Base-by-base conservation (phyloP, 768 basidiomycete species). In the Baorangia bicolor region DNA sequence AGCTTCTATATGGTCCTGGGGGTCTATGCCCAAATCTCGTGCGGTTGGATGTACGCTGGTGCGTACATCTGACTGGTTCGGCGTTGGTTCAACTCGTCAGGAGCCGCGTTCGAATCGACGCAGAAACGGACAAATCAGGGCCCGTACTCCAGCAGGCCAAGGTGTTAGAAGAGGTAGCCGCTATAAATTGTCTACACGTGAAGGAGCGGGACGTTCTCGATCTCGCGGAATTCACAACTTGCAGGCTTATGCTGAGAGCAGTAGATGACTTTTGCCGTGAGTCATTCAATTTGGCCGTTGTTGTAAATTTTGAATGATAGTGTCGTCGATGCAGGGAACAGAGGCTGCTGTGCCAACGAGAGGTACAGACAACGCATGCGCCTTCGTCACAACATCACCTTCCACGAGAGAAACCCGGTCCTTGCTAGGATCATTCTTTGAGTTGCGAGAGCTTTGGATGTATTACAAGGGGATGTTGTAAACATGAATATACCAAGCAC, bases 121-220 rank as follows among this genome's bases (percentile, higher is more conserved):
- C 12, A n/a, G 45, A 39, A 33, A 25, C 18, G 23, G 39, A 16
- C 27, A 53, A 54, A 34, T 27, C 52, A n/a, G 55, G 16, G 28
- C 38, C 31, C 18, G 53, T 42, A 45, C 39, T n/a, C 31, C 45
- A 55, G 37, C 35, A 48, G 20, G 55, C 58, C 49, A 64, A 64
- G 40, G 69, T 71, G 31, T 77, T 86, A 51, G 61, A 67, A 40
- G 76, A 76, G 60, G 67, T 85, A 14, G 78, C 78, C 0, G 76
- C 81, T 28, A 81, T 85, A 57, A 80, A 84, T 61, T 86, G 84
- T 66, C 74, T 81, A 16, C 78, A 79, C 54, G 82, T 85, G 25
- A 73, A 76, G 60, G 81, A 85, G 52, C 68, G 73, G 53, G 80
- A 85, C 57, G 77, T 86, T 54, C 58, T 84, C 37, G 74, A 78